Evolutionary conservation across 257 asterid species (phyloP).

Genomic region (Cordia subcordata): DNA sequence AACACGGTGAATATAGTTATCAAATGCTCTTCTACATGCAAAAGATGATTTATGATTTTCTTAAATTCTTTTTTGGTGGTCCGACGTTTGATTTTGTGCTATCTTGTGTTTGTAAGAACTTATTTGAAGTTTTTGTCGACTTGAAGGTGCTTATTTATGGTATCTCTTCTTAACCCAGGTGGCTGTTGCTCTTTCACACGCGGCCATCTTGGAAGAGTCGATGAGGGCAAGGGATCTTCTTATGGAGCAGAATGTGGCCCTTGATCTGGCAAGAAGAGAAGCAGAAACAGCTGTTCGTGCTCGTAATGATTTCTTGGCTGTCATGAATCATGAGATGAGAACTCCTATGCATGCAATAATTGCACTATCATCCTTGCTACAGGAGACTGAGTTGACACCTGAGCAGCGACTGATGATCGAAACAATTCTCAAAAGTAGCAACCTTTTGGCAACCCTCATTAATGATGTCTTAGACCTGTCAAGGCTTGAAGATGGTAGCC

Average conservation of each 20-base stretch:
- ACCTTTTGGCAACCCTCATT: slow-evolving; percentile 89
- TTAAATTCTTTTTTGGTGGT: neutral
- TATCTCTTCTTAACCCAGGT: slow-evolving; percentile 48
- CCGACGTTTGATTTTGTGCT: too few relatives aligned
- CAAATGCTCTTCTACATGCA: too few relatives aligned
- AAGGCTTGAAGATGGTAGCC: slow-evolving; percentile 96
- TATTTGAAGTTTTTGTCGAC: slow-evolving; percentile 1
- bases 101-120: neutral
- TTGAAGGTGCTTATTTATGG: slow-evolving; percentile 7
- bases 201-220: slow-evolving; percentile 95
- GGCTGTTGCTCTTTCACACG: slow-evolving; percentile 99
- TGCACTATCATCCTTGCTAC: slow-evolving; percentile 84
- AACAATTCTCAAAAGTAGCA: slow-evolving; percentile 92
- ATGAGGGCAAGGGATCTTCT: slow-evolving; percentile 96
- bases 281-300: slow-evolving; percentile 98
- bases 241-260: slow-evolving; percentile 88
- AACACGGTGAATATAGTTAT: too few relatives aligned
- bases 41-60: too few relatives aligned
- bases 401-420: slow-evolving; percentile 99
- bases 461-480: slow-evolving; percentile 98
- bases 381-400: slow-evolving; percentile 80
- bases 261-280: slow-evolving; percentile 88
- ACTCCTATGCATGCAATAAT: slow-evolving; percentile 97
- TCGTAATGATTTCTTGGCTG: slow-evolving; percentile 93
- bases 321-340: slow-evolving; percentile 99